Conservation (phyloP, 2,329 filamentous ascomycete genomes). For the Didymella sp. region DNA sequence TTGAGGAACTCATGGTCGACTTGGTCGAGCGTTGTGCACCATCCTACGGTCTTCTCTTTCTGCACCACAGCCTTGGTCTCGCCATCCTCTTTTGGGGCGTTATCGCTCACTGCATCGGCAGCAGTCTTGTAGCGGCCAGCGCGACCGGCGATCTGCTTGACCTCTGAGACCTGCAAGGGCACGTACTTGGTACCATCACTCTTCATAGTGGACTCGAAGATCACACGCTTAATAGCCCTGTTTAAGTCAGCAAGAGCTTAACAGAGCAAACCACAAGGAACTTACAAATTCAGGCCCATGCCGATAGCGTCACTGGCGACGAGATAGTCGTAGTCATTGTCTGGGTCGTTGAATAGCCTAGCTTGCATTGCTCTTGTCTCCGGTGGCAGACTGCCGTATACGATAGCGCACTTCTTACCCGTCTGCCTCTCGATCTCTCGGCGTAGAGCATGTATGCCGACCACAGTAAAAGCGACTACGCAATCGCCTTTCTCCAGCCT, state of each 20-base stretch:
- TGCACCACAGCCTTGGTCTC: constrained; percentile 9
- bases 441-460: constrained; percentile 82
- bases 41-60: constrained; percentile 60
- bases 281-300: constrained; percentile 92
- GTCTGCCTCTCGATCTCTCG: constrained; percentile 76
- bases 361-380: constrained; percentile 94
- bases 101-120: constrained; percentile 57
- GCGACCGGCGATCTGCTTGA: constrained; percentile 94
- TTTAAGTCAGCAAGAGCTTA: neutral
- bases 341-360: constrained; percentile 88
- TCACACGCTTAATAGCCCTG: constrained; percentile 80
- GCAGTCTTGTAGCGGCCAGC: constrained; percentile 86
- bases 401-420: constrained; percentile 82
- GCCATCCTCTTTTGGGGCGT: constrained; percentile 10
- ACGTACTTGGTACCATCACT: constrained; percentile 67
- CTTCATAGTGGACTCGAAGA: constrained; percentile 83
- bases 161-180: constrained; percentile 72
- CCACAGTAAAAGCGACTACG: constrained; percentile 82
- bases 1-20: constrained; percentile 71
- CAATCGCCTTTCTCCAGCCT: constrained; percentile 88
- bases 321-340: constrained; percentile 94
- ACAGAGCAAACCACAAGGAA: constrained; percentile 2
- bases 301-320: constrained; percentile 96
- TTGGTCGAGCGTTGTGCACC: constrained; percentile 79
- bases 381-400: constrained; percentile 90